These are phyloP conservation scores for Inga laurina DNA, from an alignment of 306 rosid genomes.

Conservation along the genomic window DNA sequence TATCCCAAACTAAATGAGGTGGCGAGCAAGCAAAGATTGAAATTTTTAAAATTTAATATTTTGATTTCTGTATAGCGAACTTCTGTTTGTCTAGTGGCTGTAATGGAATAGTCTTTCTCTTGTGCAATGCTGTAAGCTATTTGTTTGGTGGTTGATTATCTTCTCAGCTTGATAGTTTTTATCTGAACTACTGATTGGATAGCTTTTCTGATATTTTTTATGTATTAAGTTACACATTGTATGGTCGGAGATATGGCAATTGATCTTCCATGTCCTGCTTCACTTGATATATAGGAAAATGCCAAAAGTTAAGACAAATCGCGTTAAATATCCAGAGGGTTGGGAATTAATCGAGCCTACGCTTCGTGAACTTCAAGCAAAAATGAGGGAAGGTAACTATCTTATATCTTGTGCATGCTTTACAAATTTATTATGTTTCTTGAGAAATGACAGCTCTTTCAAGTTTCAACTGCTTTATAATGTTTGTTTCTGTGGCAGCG, in stretches of 20 bases:
- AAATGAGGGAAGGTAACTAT: conserved; percentile 90
- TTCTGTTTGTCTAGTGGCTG: background rate
- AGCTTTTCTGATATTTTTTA: background rate
- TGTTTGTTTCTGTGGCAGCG: conserved; percentile 51
- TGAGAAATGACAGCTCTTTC: no score
- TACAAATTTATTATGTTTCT: conserved; percentile 5
- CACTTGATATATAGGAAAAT: conserved; percentile 47
- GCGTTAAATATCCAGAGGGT: conserved; percentile 88
- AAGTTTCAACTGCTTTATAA: background rate
- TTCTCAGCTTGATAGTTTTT: background rate
- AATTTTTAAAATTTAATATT: background rate
- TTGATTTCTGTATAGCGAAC: background rate
- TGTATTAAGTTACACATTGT: background rate
- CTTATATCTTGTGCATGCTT: background rate
- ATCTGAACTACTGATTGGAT: conserved; percentile 14
- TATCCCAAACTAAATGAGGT: background rate
- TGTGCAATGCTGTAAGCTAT: background rate
- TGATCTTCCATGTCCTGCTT: conserved; percentile 21
- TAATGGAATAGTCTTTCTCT: background rate
- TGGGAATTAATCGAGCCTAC: conserved; percentile 98
- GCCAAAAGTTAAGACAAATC: conserved; percentile 93
- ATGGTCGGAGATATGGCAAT: background rate
- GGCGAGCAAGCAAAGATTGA: background rate
- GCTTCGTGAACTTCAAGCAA: conserved; percentile 86
- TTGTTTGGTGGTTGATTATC: conserved; percentile 1